Conservation (phyloP, 2,329 filamentous ascomycete genomes). For the Fusarium globosum region DNA sequence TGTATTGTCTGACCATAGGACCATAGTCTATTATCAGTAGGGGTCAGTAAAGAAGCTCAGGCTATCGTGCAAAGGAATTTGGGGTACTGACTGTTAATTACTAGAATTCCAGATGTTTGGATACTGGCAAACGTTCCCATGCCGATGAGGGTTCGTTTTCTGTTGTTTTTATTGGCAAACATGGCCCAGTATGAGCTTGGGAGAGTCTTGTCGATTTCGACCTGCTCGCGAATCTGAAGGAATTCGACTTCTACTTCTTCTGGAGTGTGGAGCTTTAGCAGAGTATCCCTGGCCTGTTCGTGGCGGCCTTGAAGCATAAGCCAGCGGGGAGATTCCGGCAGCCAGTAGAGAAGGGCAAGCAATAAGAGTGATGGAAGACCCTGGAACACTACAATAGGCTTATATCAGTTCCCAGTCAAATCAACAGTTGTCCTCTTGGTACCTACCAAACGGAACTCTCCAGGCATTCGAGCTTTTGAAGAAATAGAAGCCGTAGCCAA, state of each 20-base stretch:
- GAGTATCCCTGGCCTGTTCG: not conserved
- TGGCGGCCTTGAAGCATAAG: not conserved
- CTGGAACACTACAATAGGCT: not conserved
- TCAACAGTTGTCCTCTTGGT: not conserved
- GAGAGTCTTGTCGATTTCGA: not conserved
- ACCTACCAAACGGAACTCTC: not conserved
- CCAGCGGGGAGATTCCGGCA: not conserved
- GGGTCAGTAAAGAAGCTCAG: not conserved
- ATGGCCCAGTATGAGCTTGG: not conserved
- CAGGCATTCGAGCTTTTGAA: not conserved
- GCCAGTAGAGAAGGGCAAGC: not conserved
- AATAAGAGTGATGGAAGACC: not conserved
- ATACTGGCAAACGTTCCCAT: not conserved
- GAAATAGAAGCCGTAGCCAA: not conserved
- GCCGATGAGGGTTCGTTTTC: not conserved
- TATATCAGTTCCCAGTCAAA: not conserved
- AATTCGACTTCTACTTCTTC: not conserved
- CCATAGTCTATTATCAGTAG: not conserved
- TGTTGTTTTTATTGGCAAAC: not conserved
- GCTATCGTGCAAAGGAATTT: not conserved
- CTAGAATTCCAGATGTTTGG: not conserved
- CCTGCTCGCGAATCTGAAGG: not conserved
- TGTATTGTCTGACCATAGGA: not conserved
- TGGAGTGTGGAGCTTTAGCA: not conserved
- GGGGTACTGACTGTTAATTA: not conserved